phyloP scores from a whole-genome alignment of 1,139 yeast genomes.

The Diutina ranongensis region DNA sequence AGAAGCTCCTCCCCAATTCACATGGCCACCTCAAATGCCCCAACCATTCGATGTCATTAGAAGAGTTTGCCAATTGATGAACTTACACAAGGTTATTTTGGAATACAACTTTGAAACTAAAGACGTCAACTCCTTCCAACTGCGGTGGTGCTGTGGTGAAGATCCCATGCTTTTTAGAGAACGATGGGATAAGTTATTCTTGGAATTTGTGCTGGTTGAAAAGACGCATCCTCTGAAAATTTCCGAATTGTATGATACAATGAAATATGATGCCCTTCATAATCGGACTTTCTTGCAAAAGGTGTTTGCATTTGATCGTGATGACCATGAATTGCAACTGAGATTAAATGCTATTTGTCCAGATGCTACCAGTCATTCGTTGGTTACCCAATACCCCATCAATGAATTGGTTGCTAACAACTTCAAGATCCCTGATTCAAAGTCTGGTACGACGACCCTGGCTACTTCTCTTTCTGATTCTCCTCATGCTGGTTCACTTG shows the following conservation, averaged over 20 bases:
- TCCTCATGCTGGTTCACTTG: slow-evolving; percentile 52
- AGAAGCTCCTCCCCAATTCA: slow-evolving; percentile 96
- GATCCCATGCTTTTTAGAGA: slow-evolving; percentile 84
- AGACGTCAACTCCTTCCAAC: slow-evolving; percentile 59
- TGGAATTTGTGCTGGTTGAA: slow-evolving; percentile 85
- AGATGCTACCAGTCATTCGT: slow-evolving; percentile 46
- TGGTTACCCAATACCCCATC: slow-evolving; percentile 73
- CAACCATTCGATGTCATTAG: slow-evolving; percentile 91
- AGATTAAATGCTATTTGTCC: slow-evolving; percentile 29
- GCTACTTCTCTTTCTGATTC: background rate
- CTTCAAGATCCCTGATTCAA: slow-evolving; percentile 42
- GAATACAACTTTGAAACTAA: slow-evolving; percentile 63
- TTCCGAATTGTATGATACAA: slow-evolving; percentile 92
- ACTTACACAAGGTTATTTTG: slow-evolving; percentile 79
- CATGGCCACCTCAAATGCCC: slow-evolving; percentile 99
- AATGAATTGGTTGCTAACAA: slow-evolving; percentile 68
- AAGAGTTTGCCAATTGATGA: slow-evolving; percentile 92
- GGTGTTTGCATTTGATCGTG: slow-evolving; percentile 65
- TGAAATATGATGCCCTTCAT: slow-evolving; percentile 97
- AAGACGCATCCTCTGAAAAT: slow-evolving; percentile 97
- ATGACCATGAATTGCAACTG: slow-evolving; percentile 31
- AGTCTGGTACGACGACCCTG: background rate
- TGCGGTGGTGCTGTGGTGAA: slow-evolving; percentile 94
- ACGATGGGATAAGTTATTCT: slow-evolving; percentile 95
- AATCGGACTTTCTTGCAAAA: slow-evolving; percentile 80